These are phyloP conservation scores for Leersia perrieri DNA, from an alignment of 176 grass and related monocot species.

Conservation along the genomic window DNA sequence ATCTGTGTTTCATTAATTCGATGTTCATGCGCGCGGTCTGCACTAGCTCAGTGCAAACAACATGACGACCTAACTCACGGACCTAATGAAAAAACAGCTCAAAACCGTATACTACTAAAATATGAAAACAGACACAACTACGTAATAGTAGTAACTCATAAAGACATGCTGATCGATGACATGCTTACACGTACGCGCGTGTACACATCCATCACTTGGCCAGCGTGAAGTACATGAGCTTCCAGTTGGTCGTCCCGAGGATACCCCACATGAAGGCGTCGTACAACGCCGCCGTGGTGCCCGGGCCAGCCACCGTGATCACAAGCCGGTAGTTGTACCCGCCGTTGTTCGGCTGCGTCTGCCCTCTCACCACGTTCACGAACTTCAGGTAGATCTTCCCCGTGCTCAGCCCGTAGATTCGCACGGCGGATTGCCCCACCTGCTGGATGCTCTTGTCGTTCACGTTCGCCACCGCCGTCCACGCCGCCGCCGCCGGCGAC, in stretches of 20 bases:
- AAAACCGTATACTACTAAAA: too few species aligned
- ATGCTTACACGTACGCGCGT: too few species aligned
- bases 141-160: too few species aligned
- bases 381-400: neutral
- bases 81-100: too few species aligned
- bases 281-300: neutral
- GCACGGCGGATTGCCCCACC: slow-evolving; percentile 38
- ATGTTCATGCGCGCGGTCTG: too few species aligned
- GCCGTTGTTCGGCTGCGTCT: slow-evolving; percentile 19
- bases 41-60: too few species aligned
- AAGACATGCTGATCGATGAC: too few species aligned
- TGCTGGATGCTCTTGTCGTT: slow-evolving; percentile 3
- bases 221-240: slow-evolving; percentile 34
- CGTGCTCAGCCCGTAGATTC: neutral
- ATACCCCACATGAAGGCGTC: slow-evolving; percentile 33
- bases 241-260: slow-evolving; percentile 11
- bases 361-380: slow-evolving; percentile 18
- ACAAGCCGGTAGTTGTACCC: slow-evolving; percentile 27
- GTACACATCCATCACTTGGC: neutral
- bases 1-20: too few species aligned
- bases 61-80: too few species aligned
- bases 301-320: slow-evolving; percentile 13
- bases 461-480: slow-evolving; percentile 30
- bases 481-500: neutral
- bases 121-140: too few species aligned